These are phyloP conservation scores for Cenococcum geophilum DNA, from an alignment of 495 filamentous ascomycete species.

Conservation along the genomic window DNA sequence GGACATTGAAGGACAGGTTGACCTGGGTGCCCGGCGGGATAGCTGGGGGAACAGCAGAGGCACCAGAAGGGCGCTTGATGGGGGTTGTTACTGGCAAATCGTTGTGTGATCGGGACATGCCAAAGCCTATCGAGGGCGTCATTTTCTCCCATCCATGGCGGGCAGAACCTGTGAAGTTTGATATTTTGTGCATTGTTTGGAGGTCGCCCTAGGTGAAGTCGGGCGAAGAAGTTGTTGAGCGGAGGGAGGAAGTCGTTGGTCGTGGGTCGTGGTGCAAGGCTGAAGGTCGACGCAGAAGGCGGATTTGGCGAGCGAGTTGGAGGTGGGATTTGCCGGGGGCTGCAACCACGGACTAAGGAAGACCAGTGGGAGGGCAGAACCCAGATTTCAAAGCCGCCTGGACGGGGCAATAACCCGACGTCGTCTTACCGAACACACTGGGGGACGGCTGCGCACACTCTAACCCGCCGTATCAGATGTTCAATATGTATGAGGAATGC, in stretches of 20 bases:
- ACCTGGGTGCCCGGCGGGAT: slow-evolving; percentile 39
- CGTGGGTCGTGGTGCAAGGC: not conserved
- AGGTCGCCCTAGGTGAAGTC: slow-evolving; percentile 18
- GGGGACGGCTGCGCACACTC: not conserved
- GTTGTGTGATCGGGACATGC: slow-evolving; percentile 45
- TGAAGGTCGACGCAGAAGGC: not conserved
- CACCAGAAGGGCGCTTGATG: slow-evolving; percentile 63
- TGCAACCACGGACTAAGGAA: not conserved
- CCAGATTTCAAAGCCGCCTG: not conserved
- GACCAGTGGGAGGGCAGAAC: not conserved
- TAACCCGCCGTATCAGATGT: too few species aligned
- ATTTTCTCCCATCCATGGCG: slow-evolving; percentile 94
- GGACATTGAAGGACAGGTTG: slow-evolving; percentile 86
- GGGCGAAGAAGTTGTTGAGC: slow-evolving; percentile 24
- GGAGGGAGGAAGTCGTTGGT: slow-evolving; percentile 8
- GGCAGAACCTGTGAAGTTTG: slow-evolving; percentile 71
- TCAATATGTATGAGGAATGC: not conserved
- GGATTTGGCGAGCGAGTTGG: slow-evolving; percentile 1
- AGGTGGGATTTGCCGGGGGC: not conserved
- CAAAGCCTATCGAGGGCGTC: slow-evolving; percentile 56
- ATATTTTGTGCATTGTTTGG: slow-evolving; percentile 77
- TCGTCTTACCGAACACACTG: not conserved
- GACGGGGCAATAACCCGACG: not conserved
- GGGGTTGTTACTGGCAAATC: slow-evolving; percentile 62
- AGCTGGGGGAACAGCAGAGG: slow-evolving; percentile 41